Percentiles rank a stretch among this genome's conserved stretches.
phyloP scores from a whole-genome alignment of 164 flowering plant species.

The Tetracentron sinense region DNA sequence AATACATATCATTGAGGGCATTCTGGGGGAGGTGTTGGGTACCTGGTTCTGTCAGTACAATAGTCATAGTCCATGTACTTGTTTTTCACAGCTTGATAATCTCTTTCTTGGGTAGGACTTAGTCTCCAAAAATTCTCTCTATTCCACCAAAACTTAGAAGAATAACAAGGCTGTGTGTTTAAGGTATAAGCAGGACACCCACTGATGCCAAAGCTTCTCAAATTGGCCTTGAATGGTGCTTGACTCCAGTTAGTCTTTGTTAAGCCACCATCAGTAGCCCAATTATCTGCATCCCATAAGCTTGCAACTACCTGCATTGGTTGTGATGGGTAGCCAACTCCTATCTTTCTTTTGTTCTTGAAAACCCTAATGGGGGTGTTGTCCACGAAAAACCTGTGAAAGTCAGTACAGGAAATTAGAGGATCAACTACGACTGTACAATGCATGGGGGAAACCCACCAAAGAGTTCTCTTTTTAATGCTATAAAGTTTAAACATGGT shows the following conservation, averaged over 20 bases:
- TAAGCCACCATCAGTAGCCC: slow-evolving; percentile 73
- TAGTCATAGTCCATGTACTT: slow-evolving; percentile 38
- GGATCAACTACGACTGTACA: too few species aligned
- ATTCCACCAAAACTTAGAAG: slow-evolving; percentile 51
- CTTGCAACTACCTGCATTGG: slow-evolving; percentile 54
- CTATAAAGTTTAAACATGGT: too few species aligned
- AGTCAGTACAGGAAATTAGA: too few species aligned
- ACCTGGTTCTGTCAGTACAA: slow-evolving; percentile 25
- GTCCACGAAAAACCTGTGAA: slow-evolving; percentile 62
- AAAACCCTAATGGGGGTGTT: slow-evolving; percentile 57
- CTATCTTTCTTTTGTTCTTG: slow-evolving; percentile 42
- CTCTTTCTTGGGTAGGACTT: slow-evolving; percentile 13
- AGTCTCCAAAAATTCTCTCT: slow-evolving; percentile 26
- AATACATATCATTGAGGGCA: slow-evolving; percentile 30
- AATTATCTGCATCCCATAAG: slow-evolving; percentile 60
- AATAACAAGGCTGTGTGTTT: slow-evolving; percentile 14
- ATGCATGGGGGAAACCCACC: too few species aligned
- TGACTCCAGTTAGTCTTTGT: slow-evolving; percentile 43
- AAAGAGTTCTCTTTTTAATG: too few species aligned
- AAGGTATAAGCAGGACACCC: slow-evolving; percentile 35
- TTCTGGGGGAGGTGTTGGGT: slow-evolving; percentile 39
- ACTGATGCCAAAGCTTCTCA: slow-evolving; percentile 33
- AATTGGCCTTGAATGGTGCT: slow-evolving; percentile 57
- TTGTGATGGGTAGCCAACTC: slow-evolving; percentile 44
- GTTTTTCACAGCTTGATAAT: slow-evolving; percentile 22